These are phyloP conservation scores for Komagataella mondaviorum DNA, from an alignment of 805 yeast species.

Conservation along the genomic window DNA sequence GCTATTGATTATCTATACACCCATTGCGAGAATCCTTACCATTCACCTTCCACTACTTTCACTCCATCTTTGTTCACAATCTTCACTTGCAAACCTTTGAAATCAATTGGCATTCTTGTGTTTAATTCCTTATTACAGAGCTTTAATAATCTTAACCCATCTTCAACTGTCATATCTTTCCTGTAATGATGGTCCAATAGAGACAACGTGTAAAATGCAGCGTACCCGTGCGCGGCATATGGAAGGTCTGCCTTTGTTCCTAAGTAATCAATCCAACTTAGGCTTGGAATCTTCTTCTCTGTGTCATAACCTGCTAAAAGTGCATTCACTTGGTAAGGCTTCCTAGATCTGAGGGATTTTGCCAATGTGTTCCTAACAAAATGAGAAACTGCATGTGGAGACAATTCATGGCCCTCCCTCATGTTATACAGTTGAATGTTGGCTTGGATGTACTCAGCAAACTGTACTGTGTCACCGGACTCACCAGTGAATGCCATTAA, in stretches of 20 bases:
- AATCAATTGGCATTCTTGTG: conserved; percentile 84
- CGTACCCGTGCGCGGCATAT: conserved; percentile 96
- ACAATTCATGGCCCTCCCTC: conserved; percentile 71
- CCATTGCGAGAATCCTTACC: neutral
- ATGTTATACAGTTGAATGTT: conserved; percentile 79
- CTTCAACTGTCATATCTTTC: conserved; percentile 58
- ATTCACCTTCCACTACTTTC: conserved; percentile 10
- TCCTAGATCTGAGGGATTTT: conserved; percentile 77
- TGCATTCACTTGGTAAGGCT: conserved; percentile 92
- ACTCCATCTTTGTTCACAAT: conserved; percentile 20
- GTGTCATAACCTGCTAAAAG: conserved; percentile 74
- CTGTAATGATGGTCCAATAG: conserved; percentile 83
- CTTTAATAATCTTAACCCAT: conserved; percentile 65
- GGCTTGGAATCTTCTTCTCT: conserved; percentile 41
- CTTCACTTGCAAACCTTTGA: conserved; percentile 52
- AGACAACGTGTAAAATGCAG: conserved; percentile 90
- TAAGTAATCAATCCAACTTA: conserved; percentile 86
- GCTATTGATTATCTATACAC: neutral
- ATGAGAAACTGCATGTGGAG: conserved; percentile 78
- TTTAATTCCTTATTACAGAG: conserved; percentile 68
- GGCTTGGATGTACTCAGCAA: conserved; percentile 90
- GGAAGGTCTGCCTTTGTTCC: conserved; percentile 89
- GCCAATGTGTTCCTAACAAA: conserved; percentile 86
- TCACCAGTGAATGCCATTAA: conserved; percentile 90
- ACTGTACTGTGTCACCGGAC: conserved; percentile 90